Percentiles rank a stretch among this genome's conserved stretches.
Evolutionary conservation across 176 grass and related monocot genomes (phyloP).

Genomic region (Elaeis guineensis): DNA sequence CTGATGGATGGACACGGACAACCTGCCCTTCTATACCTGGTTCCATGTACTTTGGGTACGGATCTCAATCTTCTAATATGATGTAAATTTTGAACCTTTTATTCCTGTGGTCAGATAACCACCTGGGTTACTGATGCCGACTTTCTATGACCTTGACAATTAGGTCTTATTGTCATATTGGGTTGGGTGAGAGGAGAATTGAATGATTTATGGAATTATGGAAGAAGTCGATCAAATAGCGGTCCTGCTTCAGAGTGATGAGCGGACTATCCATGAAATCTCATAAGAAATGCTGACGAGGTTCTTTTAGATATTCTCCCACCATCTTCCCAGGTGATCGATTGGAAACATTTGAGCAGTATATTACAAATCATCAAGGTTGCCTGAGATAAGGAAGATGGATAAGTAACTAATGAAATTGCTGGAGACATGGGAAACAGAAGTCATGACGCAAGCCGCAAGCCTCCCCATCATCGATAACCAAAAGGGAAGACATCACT

Average conservation of each 20-base stretch:
- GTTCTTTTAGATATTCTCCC: too few relatives aligned
- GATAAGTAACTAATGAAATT: too few relatives aligned
- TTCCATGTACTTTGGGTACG: slow-evolving; percentile 87
- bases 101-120: not conserved
- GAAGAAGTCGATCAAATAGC: slow-evolving; percentile 31
- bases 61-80: not conserved
- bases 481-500: too few relatives aligned
- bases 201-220: slow-evolving; percentile 75
- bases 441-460: too few relatives aligned
- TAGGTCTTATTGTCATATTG: slow-evolving; percentile 71
- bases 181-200: slow-evolving; percentile 80
- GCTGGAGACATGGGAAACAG: too few relatives aligned
- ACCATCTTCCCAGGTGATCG: too few relatives aligned
- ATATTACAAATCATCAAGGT: too few relatives aligned
- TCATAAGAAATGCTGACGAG: too few relatives aligned
- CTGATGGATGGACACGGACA: slow-evolving; percentile 91
- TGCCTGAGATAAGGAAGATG: too few relatives aligned
- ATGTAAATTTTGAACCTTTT: too few relatives aligned
- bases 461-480: too few relatives aligned
- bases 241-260: slow-evolving; percentile 29
- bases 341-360: too few relatives aligned
- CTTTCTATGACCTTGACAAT: not conserved
- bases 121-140: not conserved
- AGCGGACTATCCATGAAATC: not conserved
- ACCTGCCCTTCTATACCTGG: slow-evolving; percentile 78